phyloP scores from a whole-genome alignment of 2,329 filamentous ascomycete species.

The Neodidymelliopsis sp. region DNA sequence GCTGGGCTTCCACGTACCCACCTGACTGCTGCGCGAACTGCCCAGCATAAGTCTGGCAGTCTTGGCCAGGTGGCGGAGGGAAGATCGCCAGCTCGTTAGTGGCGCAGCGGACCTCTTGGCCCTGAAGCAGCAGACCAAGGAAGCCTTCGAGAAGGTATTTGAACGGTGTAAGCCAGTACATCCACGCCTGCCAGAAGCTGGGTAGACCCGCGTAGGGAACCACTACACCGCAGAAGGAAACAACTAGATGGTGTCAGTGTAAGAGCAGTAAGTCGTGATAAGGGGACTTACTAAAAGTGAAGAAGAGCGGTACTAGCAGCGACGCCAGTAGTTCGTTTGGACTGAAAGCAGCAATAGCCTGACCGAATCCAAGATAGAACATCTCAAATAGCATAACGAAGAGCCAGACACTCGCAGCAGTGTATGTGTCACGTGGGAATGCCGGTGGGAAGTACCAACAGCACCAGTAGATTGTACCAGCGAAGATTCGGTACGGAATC shows the following conservation, averaged over 20 bases:
- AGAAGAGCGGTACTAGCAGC: slow-evolving; percentile 72
- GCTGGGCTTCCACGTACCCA: slow-evolving; percentile 67
- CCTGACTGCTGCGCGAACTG: slow-evolving; percentile 62
- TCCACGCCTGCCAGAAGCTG: slow-evolving; percentile 67
- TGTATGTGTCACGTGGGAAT: slow-evolving; percentile 64
- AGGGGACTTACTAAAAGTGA: slow-evolving; percentile 60
- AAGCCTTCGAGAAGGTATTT: slow-evolving; percentile 71
- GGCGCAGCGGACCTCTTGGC: slow-evolving; percentile 64
- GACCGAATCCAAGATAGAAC: slow-evolving; percentile 70
- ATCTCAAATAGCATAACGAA: slow-evolving; percentile 71
- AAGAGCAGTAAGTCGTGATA: background rate
- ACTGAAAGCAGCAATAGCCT: slow-evolving; percentile 71
- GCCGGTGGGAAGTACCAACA: slow-evolving; percentile 62
- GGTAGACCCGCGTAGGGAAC: slow-evolving; percentile 71
- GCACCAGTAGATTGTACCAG: slow-evolving; percentile 68
- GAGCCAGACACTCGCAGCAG: slow-evolving; percentile 68
- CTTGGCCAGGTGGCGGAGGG: slow-evolving; percentile 63
- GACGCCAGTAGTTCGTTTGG: slow-evolving; percentile 73
- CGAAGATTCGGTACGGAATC: slow-evolving; percentile 72
- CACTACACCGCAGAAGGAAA: slow-evolving; percentile 77
- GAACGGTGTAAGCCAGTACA: slow-evolving; percentile 68
- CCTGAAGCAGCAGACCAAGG: slow-evolving; percentile 63
- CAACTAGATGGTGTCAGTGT: slow-evolving; percentile 49
- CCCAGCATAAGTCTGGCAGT: slow-evolving; percentile 67
- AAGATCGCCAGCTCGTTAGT: slow-evolving; percentile 67